Evolutionary conservation across 2,329 filamentous ascomycete genomes (phyloP).

Genomic region (Trichoderma atrobrunneum): DNA sequence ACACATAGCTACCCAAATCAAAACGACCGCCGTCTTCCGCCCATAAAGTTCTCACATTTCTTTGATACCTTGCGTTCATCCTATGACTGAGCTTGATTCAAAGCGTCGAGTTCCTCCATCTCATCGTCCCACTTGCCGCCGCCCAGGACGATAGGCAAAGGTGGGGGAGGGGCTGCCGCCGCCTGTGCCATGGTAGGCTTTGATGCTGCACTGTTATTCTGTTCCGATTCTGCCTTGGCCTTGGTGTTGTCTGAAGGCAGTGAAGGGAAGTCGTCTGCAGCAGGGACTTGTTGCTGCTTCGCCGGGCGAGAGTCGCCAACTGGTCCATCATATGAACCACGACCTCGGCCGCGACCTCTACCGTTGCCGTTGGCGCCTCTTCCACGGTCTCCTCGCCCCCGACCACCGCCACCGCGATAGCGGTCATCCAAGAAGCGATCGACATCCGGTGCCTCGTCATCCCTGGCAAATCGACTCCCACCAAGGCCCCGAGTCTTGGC

Average conservation of each 20-base stretch:
- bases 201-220: conserved; percentile 21
- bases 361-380: conserved; percentile 34
- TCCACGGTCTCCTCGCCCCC: conserved; percentile 32
- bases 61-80: neutral
- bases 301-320: conserved; percentile 23
- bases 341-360: conserved; percentile 36
- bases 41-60: neutral
- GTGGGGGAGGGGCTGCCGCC: conserved; percentile 24
- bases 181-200: conserved; percentile 33
- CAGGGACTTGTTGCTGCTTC: conserved; percentile 29
- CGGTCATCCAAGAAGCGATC: conserved; percentile 39
- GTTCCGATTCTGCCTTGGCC: conserved; percentile 23
- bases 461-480: conserved; percentile 43
- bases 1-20: neutral
- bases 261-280: conserved; percentile 37
- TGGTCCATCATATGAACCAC: conserved; percentile 27
- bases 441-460: conserved; percentile 35
- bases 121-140: conserved; percentile 57
- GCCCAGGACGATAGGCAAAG: conserved; percentile 28
- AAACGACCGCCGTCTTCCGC: neutral
- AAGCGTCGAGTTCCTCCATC: conserved; percentile 50
- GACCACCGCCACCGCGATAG: conserved; percentile 30
- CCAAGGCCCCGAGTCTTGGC: conserved; percentile 35
- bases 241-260: conserved; percentile 31
- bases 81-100: conserved; percentile 21